Base-by-base conservation (phyloP, 2,329 filamentous ascomycete genomes). In the Hirsutella minnesotensis region DNA sequence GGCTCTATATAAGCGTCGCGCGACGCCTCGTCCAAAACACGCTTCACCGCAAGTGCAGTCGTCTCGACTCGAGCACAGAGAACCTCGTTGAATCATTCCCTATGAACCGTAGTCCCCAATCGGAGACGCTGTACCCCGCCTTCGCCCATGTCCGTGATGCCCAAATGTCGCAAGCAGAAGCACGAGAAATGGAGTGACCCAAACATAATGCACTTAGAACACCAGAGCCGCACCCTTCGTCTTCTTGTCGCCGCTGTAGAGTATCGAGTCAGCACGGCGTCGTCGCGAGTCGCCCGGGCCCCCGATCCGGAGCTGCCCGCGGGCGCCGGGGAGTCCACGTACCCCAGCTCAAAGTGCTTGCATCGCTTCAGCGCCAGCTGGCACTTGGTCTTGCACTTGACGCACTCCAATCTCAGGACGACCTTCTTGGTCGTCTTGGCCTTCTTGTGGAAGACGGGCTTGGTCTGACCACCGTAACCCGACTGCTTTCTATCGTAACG, bases 351-450 rank as follows among this genome's bases (percentile, higher is more conserved):
- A 75, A 98, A 98, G 81, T 98, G 92, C 86, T 98, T 98, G 88
- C 92, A 98, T 68, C 92, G 87, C 86, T 98, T 98, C 72, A 98
- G 78, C 59, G 92, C 80, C 65, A 98, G 79, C 78, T 98, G 88
- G 71, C 81, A 82, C 84, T 95, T 96, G 69, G 87, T 83, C 85
- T 96, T 96, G 87, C 92, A 98, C 59, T 74, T 69, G 65, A 87
- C 90, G 79, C 92, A 98, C 73, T 98, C 92, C 71, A 98, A 75
- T 77, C 92, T 83, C 72, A 98, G 77, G 64, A 98, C 94, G 62
- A 98, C 85, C 84, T 98, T 98, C 86, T 98, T 98, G 68, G 92
- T 98, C 59, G 92, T 98, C 86, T 98, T 98, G 58, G 92, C 92
- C 79, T 95, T 96, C 84, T 96, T 98, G 86, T 96, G 92, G 86